Base-by-base conservation (phyloP, 192 early-diverging fungal species). In the Radiomyces spectabilis region DNA sequence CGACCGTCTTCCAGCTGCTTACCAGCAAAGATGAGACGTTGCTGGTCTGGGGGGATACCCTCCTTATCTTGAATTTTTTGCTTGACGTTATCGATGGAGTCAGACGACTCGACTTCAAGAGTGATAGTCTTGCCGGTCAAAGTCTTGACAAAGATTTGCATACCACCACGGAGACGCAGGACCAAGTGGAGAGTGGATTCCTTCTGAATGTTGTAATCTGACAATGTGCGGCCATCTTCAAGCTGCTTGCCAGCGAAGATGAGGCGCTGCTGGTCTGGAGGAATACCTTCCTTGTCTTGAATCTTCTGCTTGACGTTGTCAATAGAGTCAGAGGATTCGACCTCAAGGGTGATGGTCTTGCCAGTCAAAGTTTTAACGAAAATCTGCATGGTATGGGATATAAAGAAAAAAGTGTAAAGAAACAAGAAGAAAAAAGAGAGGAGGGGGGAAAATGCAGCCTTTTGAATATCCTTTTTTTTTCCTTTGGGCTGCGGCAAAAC, bases 81-180 rank as follows among this genome's bases (percentile, higher is more conserved):
- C 81, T 91, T 91, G 56, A 91, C 85, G 42, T 85, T 80, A 18
- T 90, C 86, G 47, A 91, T 87, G 41, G 68, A 72, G 63, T 88
- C 85, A 4, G 74, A 77, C 15, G 82, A 85, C 68, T 87, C 85
- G 15, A 90, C 85, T 65, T 90, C 94, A 34, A 96, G 76, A 66
- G 93, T 96, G 71, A 96, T 93, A 65, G 92, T 96, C 82, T 94
- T 96, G 59, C 94, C 94, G 26, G 94, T 96, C 5, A 96, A 74
- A 19, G 90, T 88, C 80, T 93, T 87, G 41, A 87, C 85, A 8
- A 42, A 48, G 29, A 38, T 34, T 56, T 71, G 65, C 57, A 63
- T 54, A 39, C 85, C 88, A 81, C 87, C 87, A 66, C 87, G 87
- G 57, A 89, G 78, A 66, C 87, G 85, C 10, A 89, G 74, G 15